These are phyloP conservation scores for Voacanga thouarsii DNA, from an alignment of 257 asterid species.

Conservation along the genomic window DNA sequence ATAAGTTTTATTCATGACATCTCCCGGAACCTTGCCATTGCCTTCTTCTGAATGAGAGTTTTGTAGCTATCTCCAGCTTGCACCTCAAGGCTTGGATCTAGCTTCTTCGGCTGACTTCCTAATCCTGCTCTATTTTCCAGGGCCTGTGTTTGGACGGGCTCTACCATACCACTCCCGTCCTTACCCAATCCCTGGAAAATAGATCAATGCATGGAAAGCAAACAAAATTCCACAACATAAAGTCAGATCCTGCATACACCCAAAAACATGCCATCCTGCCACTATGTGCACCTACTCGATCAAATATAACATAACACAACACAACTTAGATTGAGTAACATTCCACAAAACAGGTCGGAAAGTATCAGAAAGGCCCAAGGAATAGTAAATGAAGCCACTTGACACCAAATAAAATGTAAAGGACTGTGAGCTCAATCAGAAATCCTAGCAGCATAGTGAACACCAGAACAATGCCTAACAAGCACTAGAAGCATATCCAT, in stretches of 20 bases:
- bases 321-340: neutral
- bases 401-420: neutral
- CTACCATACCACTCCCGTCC: slow-evolving; percentile 96
- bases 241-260: slow-evolving; percentile 34
- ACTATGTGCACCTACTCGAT: slow-evolving; percentile 10
- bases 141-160: slow-evolving; percentile 84
- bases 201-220: slow-evolving; percentile 38
- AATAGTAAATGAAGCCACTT: neutral
- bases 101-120: slow-evolving; percentile 83
- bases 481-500: neutral
- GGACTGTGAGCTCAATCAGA: neutral
- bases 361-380: neutral
- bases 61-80: slow-evolving; percentile 96
- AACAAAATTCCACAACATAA: slow-evolving; percentile 33
- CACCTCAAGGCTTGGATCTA: slow-evolving; percentile 79
- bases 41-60: slow-evolving; percentile 95
- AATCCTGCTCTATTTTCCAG: slow-evolving; percentile 80
- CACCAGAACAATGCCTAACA: neutral
- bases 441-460: neutral
- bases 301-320: neutral
- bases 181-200: slow-evolving; percentile 78
- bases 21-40: slow-evolving; percentile 93
- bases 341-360: neutral
- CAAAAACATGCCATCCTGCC: slow-evolving; percentile 30
- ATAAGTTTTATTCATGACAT: slow-evolving; percentile 43